Conservation (phyloP, 495 filamentous ascomycete genomes). For the Aspergillus bridgeri region DNA sequence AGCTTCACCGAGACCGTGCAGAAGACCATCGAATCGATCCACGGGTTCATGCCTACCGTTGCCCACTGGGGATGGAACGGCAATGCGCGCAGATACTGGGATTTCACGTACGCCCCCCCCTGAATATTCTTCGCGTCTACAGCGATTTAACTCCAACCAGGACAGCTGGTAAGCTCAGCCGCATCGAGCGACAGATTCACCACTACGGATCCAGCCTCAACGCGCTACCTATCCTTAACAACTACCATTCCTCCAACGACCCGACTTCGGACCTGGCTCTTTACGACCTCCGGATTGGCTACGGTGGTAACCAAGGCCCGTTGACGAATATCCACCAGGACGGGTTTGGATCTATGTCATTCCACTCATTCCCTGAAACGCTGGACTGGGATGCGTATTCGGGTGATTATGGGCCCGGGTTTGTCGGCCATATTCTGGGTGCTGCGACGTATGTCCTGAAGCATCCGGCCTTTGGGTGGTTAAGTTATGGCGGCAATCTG, state of each 20-base stretch:
- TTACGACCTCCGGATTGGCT: constrained; percentile 46
- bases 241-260: constrained; percentile 38
- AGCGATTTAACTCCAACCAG: constrained; percentile 2
- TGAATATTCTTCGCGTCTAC: not conserved
- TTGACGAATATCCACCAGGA: constrained; percentile 48
- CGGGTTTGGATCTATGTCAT: constrained; percentile 47
- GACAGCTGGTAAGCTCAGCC: constrained; percentile 44
- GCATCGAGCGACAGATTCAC: constrained; percentile 54
- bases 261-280: constrained; percentile 38
- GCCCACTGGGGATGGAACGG: constrained; percentile 56
- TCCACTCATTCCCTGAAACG: constrained; percentile 50
- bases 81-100: constrained; percentile 53
- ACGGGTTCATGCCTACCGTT: constrained; percentile 49
- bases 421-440: constrained; percentile 44
- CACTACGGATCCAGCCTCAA: constrained; percentile 56
- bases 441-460: constrained; percentile 41
- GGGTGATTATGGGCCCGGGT: constrained; percentile 51
- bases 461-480: constrained; percentile 30
- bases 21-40: constrained; percentile 48
- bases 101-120: constrained; percentile 30
- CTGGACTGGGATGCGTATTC: constrained; percentile 50
- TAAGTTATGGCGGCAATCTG: constrained; percentile 30
- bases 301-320: constrained; percentile 45
- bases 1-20: constrained; percentile 32
- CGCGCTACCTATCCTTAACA: constrained; percentile 43